These are phyloP conservation scores for Stellera chamaejasme DNA, from an alignment of 345 rosid genomes.

Conservation along the genomic window DNA sequence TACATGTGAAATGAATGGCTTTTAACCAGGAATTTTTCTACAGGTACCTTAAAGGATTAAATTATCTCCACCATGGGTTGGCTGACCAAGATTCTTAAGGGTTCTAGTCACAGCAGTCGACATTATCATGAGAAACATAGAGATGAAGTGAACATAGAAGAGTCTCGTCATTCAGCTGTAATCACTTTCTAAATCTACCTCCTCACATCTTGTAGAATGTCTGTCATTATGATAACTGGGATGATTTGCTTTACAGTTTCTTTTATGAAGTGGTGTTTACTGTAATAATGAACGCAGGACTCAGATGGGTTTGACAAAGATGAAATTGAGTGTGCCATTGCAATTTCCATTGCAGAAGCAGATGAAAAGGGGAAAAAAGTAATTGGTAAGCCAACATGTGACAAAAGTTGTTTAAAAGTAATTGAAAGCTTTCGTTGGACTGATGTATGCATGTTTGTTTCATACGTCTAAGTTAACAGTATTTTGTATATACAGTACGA, in stretches of 20 bases:
- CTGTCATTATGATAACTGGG: conserved; percentile 1
- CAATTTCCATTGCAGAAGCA: conserved; percentile 69
- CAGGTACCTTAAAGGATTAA: conserved; percentile 11
- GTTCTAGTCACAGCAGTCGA: conserved; percentile 49
- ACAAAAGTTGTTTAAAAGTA: too few species aligned
- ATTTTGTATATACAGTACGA: not conserved
- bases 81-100: conserved; percentile 69
- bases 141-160: conserved; percentile 38
- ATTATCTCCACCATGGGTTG: conserved; percentile 56
- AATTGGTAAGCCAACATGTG: conserved; percentile 43
- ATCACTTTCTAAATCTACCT: conserved; percentile 5
- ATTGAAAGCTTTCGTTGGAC: too few species aligned
- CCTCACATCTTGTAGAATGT: not conserved
- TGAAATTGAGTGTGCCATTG: conserved; percentile 76
- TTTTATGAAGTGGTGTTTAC: conserved; percentile 3
- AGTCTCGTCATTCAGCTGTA: conserved; percentile 64
- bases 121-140: conserved; percentile 41
- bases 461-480: too few species aligned
- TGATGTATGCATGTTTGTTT: too few species aligned
- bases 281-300: conserved; percentile 38
- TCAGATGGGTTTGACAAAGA: conserved; percentile 73
- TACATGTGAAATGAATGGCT: conserved; percentile 11
- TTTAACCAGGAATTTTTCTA: conserved; percentile 30
- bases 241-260: not conserved
- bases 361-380: conserved; percentile 70